Evolutionary conservation across 306 rosid species (phyloP), one percentile per base, ranked within the genome.

Genomic region (Corylus avellana): DNA sequence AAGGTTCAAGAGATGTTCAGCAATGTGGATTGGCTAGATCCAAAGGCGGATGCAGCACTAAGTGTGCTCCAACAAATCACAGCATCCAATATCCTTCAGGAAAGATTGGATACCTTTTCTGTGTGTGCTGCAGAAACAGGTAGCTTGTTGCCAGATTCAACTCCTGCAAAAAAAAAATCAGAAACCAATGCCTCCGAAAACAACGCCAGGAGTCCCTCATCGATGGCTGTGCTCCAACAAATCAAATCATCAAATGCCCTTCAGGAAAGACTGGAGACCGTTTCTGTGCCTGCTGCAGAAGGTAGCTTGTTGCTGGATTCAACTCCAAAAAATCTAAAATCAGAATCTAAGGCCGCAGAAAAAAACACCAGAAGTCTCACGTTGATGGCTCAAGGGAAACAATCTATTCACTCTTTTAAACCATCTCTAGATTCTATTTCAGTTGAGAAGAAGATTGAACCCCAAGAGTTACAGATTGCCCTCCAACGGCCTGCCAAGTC

Each of bases 1-100:
- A 93, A 85, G 79, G 98, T 91, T 84, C 88, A 96, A 81, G 98
- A 96, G 88, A 93, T 91, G 14, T 96, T 93, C 85, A 90, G 93
- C 90, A 78, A 79, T 22, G 96, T 91, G 58, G 94, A 93, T 64
- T 93, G 99, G 98, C 89, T 86, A 80, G 94, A 90, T 81, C 85
- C 96, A 20, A 96, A 88, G 77, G 48, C 85, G 42, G 97, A 95
- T 75, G 90, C 82, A 54, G 90, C 86, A 12, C 74, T 84, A 29
- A 87, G 74, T 77, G 81, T 88, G 77, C 92, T 92, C 81, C 97
- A 91, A 70, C 90, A 80, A 75, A 88, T 94, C 71, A 75, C 94
- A 0, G 76, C 84, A 20, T 87, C 97, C 58, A 86, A 85, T 84
- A 73, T 82, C 17, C 79, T 90, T 77, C 85, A 83, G 50, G 91